Conservation (phyloP, 306 rosid species). For the Oxytropis ochrocephala region DNA sequence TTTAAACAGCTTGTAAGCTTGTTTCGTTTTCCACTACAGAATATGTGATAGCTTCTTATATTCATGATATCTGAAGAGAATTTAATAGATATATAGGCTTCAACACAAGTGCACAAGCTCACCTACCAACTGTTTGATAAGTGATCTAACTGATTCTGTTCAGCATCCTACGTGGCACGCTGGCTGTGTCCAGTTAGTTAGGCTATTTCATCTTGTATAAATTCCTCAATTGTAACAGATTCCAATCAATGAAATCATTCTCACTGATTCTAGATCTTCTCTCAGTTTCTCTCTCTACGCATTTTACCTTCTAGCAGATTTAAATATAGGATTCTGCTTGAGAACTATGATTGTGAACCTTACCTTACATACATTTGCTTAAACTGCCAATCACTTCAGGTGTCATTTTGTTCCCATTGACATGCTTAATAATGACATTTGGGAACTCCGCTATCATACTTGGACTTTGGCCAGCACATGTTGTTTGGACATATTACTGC, state of each 20-base stretch:
- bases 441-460: conserved; percentile 71
- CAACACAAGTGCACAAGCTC: too few relatives aligned
- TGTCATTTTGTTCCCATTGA: conserved; percentile 57
- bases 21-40: not conserved
- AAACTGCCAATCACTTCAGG: conserved; percentile 53
- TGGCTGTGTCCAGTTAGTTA: too few relatives aligned
- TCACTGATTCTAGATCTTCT: too few relatives aligned
- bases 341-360: conserved; percentile 6
- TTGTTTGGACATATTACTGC: conserved; percentile 65
- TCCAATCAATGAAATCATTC: too few relatives aligned
- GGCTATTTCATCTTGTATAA: too few relatives aligned
- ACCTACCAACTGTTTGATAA: too few relatives aligned
- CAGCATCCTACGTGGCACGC: too few relatives aligned
- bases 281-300: too few relatives aligned
- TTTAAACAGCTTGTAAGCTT: not conserved
- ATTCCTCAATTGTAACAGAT: too few relatives aligned
- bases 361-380: conserved; percentile 8
- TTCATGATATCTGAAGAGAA: conserved; percentile 5
- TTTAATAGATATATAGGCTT: too few relatives aligned
- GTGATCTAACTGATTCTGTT: too few relatives aligned
- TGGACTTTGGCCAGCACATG: conserved; percentile 79
- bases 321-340: not conserved
- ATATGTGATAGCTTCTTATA: not conserved
- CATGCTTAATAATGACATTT: conserved; percentile 60
- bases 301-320: too few relatives aligned